phyloP scores from a whole-genome alignment of 108 stramenopile species.

The Pseudonitzschia pungens region DNA sequence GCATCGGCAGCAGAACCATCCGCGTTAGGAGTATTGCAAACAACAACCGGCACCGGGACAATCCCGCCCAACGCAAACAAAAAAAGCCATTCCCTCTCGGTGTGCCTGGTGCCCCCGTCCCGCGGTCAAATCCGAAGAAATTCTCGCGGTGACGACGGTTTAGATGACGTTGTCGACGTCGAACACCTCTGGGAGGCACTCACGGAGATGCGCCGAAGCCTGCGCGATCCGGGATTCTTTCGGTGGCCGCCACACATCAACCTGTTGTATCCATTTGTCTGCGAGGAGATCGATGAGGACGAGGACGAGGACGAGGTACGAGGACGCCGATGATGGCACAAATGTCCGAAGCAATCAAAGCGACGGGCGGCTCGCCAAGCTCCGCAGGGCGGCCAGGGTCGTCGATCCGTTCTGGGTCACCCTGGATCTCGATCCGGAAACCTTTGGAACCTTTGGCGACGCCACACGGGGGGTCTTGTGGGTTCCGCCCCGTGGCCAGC shows the following conservation, averaged over 20 bases:
- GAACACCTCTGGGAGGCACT: conserved; percentile 40
- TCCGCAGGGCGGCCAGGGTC: background rate
- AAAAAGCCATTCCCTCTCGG: conserved; percentile 35
- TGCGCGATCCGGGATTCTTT: conserved; percentile 58
- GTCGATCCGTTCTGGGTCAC: conserved; percentile 5
- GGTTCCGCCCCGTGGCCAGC: conserved; percentile 41
- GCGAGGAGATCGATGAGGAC: background rate
- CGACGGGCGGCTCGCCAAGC: background rate
- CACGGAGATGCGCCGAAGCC: conserved; percentile 33
- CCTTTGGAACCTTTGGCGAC: conserved; percentile 54
- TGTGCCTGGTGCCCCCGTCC: conserved; percentile 60
- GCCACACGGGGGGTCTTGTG: conserved; percentile 53
- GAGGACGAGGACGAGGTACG: background rate
- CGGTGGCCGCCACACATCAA: conserved; percentile 68
- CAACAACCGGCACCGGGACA: no score
- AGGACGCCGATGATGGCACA: no score
- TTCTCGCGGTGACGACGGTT: background rate
- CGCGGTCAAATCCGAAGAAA: conserved; percentile 8
- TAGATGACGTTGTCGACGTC: background rate
- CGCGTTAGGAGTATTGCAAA: no score
- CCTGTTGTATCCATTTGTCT: conserved; percentile 54
- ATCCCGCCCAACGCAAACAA: background rate
- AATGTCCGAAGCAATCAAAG: background rate
- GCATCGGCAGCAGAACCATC: no score
- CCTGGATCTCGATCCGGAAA: background rate